Evolutionary conservation across 176 grass and related monocot genomes (phyloP).

Genomic region (Rhynchospora breviuscula): DNA sequence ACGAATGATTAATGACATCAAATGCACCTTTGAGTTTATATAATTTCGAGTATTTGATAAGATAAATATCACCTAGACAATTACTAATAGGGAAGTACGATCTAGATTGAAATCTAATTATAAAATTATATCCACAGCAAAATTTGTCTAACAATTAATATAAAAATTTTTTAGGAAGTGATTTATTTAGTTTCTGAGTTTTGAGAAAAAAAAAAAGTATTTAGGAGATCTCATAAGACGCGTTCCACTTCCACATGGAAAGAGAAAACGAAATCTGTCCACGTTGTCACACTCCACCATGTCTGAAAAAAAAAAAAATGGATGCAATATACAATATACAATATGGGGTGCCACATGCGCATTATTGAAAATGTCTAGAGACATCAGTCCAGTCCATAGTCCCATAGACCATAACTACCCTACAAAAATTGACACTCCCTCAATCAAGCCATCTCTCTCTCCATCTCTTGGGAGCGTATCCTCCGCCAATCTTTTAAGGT

Average conservation of each 20-base stretch:
- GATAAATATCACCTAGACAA: too few species aligned
- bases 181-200: too few species aligned
- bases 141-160: too few species aligned
- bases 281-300: neutral
- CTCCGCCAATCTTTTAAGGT: too few species aligned
- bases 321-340: neutral
- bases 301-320: conserved; percentile 6
- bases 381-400: neutral
- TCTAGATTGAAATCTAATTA: too few species aligned
- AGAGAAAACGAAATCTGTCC: neutral
- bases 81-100: too few species aligned
- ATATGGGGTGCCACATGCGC: conserved; percentile 11
- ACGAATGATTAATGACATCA: too few species aligned
- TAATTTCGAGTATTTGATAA: too few species aligned
- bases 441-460: neutral
- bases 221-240: neutral
- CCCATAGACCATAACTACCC: neutral
- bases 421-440: neutral
- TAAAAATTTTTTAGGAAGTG: too few species aligned
- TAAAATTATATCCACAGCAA: too few species aligned
- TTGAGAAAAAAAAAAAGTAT: neutral
- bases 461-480: too few species aligned
- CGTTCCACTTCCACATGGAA: neutral
- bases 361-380: conserved; percentile 13
- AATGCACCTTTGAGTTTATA: too few species aligned